Conservation (phyloP, 345 rosid species). For the Syzygium aromaticum region DNA sequence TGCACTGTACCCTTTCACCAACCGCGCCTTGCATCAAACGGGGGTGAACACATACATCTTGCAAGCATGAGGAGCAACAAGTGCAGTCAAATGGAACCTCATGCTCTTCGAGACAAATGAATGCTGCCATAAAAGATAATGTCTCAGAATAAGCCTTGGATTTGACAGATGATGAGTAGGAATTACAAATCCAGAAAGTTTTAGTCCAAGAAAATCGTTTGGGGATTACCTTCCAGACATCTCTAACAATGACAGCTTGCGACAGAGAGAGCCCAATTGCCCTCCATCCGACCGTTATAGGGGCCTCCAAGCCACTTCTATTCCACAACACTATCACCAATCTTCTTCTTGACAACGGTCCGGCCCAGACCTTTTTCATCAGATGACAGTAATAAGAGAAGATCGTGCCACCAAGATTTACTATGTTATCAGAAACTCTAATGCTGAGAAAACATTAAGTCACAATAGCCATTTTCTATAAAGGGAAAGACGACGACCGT, state of each 20-base stretch:
- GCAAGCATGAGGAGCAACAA: constrained; percentile 28
- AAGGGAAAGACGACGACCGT: neutral
- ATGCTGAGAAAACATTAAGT: neutral
- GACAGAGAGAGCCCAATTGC: constrained; percentile 33
- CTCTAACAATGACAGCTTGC: constrained; percentile 14
- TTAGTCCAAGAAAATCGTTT: neutral
- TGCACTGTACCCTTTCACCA: neutral
- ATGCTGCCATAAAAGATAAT: constrained; percentile 15
- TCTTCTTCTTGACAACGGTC: constrained; percentile 24
- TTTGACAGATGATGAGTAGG: neutral
- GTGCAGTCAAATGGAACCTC: constrained; percentile 13
- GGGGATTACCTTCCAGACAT: constrained; percentile 35
- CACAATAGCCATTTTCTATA: neutral
- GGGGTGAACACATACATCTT: constrained; percentile 24
- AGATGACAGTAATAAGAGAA: neutral
- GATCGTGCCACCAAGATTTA: neutral
- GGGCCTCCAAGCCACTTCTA: constrained; percentile 18
- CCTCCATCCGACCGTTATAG: constrained; percentile 28
- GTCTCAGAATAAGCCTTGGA: neutral
- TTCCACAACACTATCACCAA: constrained; percentile 42
- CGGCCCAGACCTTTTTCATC: constrained; percentile 36
- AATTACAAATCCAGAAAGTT: neutral
- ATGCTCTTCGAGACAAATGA: constrained; percentile 16
- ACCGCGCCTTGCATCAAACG: neutral
- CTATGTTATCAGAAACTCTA: neutral